Evolutionary conservation across 495 filamentous ascomycete species (phyloP).

Genomic region (Penicillium parvum): DNA sequence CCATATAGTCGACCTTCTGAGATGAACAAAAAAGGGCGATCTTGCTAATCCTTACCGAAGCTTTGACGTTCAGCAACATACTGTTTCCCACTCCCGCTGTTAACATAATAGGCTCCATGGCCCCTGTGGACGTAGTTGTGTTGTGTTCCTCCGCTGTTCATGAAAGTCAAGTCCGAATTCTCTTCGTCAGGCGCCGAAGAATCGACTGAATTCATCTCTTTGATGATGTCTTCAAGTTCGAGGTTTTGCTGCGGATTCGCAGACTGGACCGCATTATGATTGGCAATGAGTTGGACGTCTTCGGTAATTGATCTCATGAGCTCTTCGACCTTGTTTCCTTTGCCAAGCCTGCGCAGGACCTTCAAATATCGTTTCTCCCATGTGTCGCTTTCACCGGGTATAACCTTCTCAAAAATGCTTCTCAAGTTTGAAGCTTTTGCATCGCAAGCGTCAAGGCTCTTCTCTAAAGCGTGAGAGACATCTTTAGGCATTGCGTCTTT

Average conservation of each 20-base stretch:
- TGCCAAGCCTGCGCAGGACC: slow-evolving; percentile 8
- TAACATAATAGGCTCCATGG: too few species aligned
- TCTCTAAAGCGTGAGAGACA: slow-evolving; percentile 1
- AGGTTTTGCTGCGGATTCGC: slow-evolving; percentile 1
- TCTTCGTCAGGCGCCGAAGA: too few species aligned
- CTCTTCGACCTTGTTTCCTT: slow-evolving; percentile 16
- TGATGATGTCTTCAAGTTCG: slow-evolving; percentile 4
- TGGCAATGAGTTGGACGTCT: slow-evolving; percentile 12
- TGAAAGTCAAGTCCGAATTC: too few species aligned
- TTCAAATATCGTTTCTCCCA: slow-evolving; percentile 7
- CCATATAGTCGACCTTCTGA: too few species aligned
- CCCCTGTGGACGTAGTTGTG: too few species aligned
- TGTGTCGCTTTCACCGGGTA: slow-evolving; percentile 6
- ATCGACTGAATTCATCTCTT: too few species aligned
- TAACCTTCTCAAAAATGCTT: slow-evolving; percentile 1
- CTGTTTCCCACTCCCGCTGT: too few species aligned
- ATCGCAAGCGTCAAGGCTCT: background rate
- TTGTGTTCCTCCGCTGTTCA: too few species aligned
- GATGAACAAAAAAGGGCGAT: too few species aligned
- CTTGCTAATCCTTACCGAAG: too few species aligned
- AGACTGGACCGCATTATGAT: slow-evolving; percentile 5
- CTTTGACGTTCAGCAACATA: too few species aligned
- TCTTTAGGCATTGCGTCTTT: slow-evolving; percentile 1
- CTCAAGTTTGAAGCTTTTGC: background rate
- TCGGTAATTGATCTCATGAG: slow-evolving; percentile 9